Evolutionary conservation across 352 stramenopile genomes (phyloP).

Genomic region (Phytophthora pluvialis): DNA sequence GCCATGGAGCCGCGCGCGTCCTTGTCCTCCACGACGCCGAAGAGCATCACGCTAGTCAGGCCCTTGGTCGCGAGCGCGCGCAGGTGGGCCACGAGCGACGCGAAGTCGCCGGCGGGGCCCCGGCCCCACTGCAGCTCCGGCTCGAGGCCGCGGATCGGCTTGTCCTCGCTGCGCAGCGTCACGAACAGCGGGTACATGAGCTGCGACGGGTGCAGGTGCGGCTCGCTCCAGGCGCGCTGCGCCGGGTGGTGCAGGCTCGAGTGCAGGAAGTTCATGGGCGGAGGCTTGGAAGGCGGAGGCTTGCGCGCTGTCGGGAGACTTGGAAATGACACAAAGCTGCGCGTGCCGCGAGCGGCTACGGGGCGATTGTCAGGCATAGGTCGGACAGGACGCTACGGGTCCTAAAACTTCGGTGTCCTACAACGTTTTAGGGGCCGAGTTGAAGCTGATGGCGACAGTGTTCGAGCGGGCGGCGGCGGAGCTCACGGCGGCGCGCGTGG

Average conservation of each 20-base stretch:
- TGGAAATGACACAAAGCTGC: constrained; percentile 28
- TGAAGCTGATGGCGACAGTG: constrained; percentile 49
- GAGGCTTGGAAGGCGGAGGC: not conserved
- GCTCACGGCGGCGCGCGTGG: constrained; percentile 43
- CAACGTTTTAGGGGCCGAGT: not conserved
- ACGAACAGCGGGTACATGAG: constrained; percentile 93
- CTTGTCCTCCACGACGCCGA: constrained; percentile 89
- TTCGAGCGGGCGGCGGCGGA: constrained; percentile 60
- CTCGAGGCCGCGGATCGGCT: constrained; percentile 78
- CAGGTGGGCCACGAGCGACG: constrained; percentile 77
- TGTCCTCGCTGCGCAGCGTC: constrained; percentile 72
- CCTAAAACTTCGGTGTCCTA: not conserved
- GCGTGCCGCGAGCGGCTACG: constrained; percentile 10
- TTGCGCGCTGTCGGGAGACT: constrained; percentile 14
- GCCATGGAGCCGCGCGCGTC: constrained; percentile 78
- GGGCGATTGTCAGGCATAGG: not conserved
- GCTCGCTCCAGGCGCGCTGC: constrained; percentile 87
- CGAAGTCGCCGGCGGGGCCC: constrained; percentile 65
- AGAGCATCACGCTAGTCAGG: constrained; percentile 88
- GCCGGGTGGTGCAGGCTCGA: constrained; percentile 83
- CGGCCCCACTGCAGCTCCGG: constrained; percentile 89
- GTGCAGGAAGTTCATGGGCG: constrained; percentile 59
- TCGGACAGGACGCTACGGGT: not conserved
- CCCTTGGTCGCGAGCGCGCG: constrained; percentile 76
- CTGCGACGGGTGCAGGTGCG: constrained; percentile 88